Conservation (phyloP, 2,329 filamentous ascomycete species). For the Hymenoscyphus occultus region DNA sequence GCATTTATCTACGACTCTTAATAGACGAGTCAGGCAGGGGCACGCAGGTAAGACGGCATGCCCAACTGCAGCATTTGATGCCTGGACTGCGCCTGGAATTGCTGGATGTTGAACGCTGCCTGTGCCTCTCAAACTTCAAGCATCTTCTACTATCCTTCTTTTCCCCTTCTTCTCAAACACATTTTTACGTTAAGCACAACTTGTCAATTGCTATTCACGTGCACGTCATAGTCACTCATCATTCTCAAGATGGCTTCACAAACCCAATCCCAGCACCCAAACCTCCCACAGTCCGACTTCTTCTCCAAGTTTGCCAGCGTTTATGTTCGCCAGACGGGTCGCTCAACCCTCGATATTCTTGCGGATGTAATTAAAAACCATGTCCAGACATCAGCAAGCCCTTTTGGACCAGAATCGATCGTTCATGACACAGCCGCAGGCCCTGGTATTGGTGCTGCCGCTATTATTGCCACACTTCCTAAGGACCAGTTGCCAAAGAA, state of each 20-base stretch:
- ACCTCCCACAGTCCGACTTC: conserved; percentile 28
- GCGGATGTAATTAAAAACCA: conserved; percentile 28
- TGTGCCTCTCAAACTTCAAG: too few species aligned
- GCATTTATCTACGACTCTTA: too few species aligned
- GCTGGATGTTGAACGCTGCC: neutral
- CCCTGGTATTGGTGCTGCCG: neutral
- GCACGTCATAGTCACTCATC: neutral
- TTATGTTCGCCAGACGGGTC: conserved; percentile 34
- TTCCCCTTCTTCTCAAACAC: neutral
- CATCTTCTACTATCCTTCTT: neutral
- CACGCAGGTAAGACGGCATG: too few species aligned
- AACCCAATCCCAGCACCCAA: neutral
- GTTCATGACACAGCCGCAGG: neutral
- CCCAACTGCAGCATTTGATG: neutral
- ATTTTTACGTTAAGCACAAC: neutral
- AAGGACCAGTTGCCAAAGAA: too few species aligned
- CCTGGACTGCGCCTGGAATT: neutral
- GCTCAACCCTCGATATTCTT: conserved; percentile 34
- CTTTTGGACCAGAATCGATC: neutral
- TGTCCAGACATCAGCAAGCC: conserved; percentile 32
- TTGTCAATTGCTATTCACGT: neutral
- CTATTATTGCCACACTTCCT: neutral
- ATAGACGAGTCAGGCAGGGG: too few species aligned
- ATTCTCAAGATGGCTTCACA: neutral
- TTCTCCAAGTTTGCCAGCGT: conserved; percentile 35